Evolutionary conservation across 1,284 basidiomycete species (phyloP).

Genomic region (Bjerkandera adusta): DNA sequence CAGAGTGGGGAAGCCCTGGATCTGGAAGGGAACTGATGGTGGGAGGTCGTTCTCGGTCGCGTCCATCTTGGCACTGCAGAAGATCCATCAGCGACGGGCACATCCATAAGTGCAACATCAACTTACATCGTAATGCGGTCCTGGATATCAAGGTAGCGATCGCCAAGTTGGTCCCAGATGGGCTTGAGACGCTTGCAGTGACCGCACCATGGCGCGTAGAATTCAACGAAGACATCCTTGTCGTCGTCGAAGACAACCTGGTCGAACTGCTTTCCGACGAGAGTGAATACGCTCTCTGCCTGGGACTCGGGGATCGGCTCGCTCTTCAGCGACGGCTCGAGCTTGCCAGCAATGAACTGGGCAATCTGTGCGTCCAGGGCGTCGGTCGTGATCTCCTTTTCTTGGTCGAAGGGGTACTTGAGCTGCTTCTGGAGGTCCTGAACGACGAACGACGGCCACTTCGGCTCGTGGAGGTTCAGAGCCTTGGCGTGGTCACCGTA

Average conservation of each 20-base stretch:
- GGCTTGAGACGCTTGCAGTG: constrained; percentile 97
- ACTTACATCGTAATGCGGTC: constrained; percentile 83
- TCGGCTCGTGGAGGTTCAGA: constrained; percentile 80
- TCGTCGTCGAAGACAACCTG: constrained; percentile 81
- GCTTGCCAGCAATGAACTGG: constrained; percentile 69
- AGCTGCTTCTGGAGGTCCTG: constrained; percentile 84
- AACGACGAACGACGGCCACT: constrained; percentile 94
- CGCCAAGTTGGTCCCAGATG: constrained; percentile 89
- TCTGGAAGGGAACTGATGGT: constrained; percentile 79
- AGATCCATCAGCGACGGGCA: not conserved
- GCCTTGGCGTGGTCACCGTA: constrained; percentile 96
- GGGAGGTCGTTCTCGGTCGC: constrained; percentile 97
- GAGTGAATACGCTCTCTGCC: constrained; percentile 78
- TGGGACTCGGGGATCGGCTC: constrained; percentile 85
- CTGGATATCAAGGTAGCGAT: constrained; percentile 78
- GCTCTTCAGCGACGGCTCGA: constrained; percentile 89
- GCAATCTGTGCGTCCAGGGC: constrained; percentile 61
- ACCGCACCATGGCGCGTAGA: constrained; percentile 96
- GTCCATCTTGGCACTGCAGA: constrained; percentile 92
- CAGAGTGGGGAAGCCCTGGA: constrained; percentile 91
- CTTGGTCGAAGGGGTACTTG: constrained; percentile 88
- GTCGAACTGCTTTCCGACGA: constrained; percentile 93
- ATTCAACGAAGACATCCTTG: constrained; percentile 97
- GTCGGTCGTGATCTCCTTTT: constrained; percentile 55
- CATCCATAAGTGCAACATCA: constrained; percentile 14